phyloP scores from a whole-genome alignment of 805 yeast genomes.

The Sugiyamaella qingdaonensis region DNA sequence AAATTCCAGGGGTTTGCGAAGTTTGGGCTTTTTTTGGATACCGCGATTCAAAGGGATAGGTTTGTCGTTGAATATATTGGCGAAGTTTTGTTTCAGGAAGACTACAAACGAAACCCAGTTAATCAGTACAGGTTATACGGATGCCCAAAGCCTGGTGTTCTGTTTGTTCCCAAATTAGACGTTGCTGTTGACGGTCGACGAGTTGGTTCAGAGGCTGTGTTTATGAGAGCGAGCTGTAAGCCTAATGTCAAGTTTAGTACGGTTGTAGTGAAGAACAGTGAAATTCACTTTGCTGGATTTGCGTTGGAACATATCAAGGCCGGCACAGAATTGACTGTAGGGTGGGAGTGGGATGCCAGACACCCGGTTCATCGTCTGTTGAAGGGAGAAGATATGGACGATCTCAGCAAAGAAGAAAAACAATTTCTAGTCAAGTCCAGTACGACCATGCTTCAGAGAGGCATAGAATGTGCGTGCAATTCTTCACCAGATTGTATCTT shows the following conservation, averaged over 20 bases:
- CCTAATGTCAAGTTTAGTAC: slow-evolving; percentile 70
- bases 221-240: slow-evolving; percentile 67
- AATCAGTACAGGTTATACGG: slow-evolving; percentile 77
- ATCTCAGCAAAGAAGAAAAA: slow-evolving; percentile 21
- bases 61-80: slow-evolving; percentile 65
- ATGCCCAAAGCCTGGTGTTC: slow-evolving; percentile 59
- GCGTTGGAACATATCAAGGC: slow-evolving; percentile 53
- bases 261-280: slow-evolving; percentile 28
- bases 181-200: slow-evolving; percentile 76
- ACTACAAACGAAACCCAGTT: slow-evolving; percentile 57
- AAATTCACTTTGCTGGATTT: slow-evolving; percentile 52
- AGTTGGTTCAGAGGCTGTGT: slow-evolving; percentile 71
- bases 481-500: slow-evolving; percentile 24
- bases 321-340: slow-evolving; percentile 70
- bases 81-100: slow-evolving; percentile 60
- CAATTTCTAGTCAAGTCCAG: slow-evolving; percentile 17
- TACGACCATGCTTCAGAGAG: slow-evolving; percentile 22
- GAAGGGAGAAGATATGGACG: slow-evolving; percentile 36
- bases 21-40: slow-evolving; percentile 53
- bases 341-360: slow-evolving; percentile 83
- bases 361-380: slow-evolving; percentile 69
- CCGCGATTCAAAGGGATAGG: slow-evolving; percentile 42
- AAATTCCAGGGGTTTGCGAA: slow-evolving; percentile 64
- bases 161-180: slow-evolving; percentile 52
- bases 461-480: slow-evolving; percentile 31